Evolutionary conservation across 2,329 filamentous ascomycete genomes (phyloP), one percentile per base, ranked within the genome.

Genomic region (Cladosporium oxysporum): DNA sequence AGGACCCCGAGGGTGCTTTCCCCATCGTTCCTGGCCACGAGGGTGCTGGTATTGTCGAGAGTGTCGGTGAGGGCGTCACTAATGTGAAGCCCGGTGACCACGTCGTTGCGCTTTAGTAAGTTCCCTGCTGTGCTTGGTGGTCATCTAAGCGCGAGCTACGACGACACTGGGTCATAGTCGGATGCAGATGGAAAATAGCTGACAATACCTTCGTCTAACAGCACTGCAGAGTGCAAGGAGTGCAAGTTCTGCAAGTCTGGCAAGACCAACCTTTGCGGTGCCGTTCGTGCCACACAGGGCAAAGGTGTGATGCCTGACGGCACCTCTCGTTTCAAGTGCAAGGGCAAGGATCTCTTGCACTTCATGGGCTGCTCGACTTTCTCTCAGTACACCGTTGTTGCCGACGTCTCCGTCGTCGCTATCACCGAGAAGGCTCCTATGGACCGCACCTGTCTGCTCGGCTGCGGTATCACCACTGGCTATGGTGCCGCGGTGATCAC

Each of bases 241-340:
- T 99, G 95, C 89, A 98, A 98, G 85, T 98, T 98, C 87, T 99
- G 95, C 90, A 95, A 92, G 82, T 98, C 94, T 50, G 95, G 94
- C 83, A 99, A 99, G 89, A 98, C 94, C 76, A 97, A 98, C 83
- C 90, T 98, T 66, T 98, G 94, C 83, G 95, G 95, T 80, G 98
- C 98, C 88, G 99, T 99, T 81, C 90, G 95, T 75, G 92, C 92
- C 55, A 98, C 95, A 53, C 95, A 99, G 83, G 95, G 95, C 75
- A 91, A 89, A 81, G 95, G 95, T 76, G 88, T 97, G 73, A 97
- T 99, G 93, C 95, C 95, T 66, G 95, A 99, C 80, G 94, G 94
- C 75, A 98, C 94, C 71, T 90, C 91, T 66, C 91, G 95, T 75
- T 97, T 98, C 88, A 92, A 87, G 81, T 93, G 90, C 86, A 95